A percentile compares a stretch with the other conserved stretches of the same genome.
phyloP scores from a whole-genome alignment of 1,284 basidiomycete species.

The Ceratobasidium papillatum region DNA sequence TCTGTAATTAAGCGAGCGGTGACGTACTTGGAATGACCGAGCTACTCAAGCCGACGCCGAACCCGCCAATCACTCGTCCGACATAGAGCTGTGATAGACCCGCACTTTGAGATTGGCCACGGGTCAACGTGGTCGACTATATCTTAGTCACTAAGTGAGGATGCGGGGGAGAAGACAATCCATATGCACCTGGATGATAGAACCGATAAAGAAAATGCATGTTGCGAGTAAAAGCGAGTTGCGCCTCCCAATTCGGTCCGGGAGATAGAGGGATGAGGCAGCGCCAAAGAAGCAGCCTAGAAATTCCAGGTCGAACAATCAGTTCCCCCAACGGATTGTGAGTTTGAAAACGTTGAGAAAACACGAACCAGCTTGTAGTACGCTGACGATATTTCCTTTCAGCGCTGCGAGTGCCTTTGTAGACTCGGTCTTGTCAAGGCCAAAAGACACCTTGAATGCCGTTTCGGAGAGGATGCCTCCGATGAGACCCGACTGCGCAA shows the following conservation, averaged over 20 bases:
- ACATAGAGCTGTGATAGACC: constrained; percentile 48
- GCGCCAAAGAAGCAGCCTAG: constrained; percentile 48
- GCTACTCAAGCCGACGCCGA: constrained; percentile 42
- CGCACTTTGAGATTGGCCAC: constrained; percentile 36
- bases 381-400: constrained; percentile 48
- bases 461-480: constrained; percentile 41
- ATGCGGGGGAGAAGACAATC: neutral
- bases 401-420: constrained; percentile 43
- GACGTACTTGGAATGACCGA: constrained; percentile 42
- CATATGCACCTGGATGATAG: constrained; percentile 47
- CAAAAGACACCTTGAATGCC: constrained; percentile 42
- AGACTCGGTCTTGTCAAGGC: constrained; percentile 38
- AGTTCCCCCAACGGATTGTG: neutral
- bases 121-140: constrained; percentile 31
- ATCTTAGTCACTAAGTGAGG: constrained; percentile 23
- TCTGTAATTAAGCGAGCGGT: neutral
- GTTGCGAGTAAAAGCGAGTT: constrained; percentile 47
- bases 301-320: constrained; percentile 17
- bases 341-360: neutral
- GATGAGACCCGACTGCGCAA: constrained; percentile 37
- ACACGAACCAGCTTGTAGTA: constrained; percentile 41
- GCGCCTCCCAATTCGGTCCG: constrained; percentile 47
- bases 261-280: constrained; percentile 47
- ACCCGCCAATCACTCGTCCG: constrained; percentile 46
- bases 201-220: constrained; percentile 48